phyloP scores from a whole-genome alignment of 2,329 filamentous ascomycete species.

The Trichoderma guizhouense region DNA sequence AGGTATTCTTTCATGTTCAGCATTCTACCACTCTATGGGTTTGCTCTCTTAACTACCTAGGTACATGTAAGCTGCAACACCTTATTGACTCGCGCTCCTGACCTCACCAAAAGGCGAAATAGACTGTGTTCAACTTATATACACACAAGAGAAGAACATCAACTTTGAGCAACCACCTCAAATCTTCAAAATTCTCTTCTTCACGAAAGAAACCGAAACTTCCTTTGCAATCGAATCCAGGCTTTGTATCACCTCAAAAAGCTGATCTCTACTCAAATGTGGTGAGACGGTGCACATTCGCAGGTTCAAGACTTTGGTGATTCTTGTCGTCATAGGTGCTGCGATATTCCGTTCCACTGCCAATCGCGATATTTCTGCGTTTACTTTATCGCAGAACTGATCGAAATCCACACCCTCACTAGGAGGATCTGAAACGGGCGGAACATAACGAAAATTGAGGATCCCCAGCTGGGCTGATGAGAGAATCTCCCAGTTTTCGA shows the following conservation, averaged over 20 bases:
- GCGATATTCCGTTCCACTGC: conserved; percentile 17
- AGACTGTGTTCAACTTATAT: not conserved
- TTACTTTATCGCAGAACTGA: conserved; percentile 5
- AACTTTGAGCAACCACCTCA: not conserved
- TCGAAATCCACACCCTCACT: conserved; percentile 2
- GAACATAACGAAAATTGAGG: conserved; percentile 24
- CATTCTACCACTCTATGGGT: not conserved
- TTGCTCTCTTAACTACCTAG: not conserved
- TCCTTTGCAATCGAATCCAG: not conserved
- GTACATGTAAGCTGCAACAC: not conserved
- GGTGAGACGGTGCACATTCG: conserved; percentile 19
- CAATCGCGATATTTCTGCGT: conserved; percentile 12
- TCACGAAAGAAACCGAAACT: not conserved
- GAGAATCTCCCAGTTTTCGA: conserved; percentile 25
- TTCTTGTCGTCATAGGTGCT: conserved; percentile 19
- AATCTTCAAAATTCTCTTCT: not conserved
- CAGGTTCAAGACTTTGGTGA: conserved; percentile 16
- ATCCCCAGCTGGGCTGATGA: conserved; percentile 25
- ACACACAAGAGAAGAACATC: not conserved
- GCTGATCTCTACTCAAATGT: conserved; percentile 28
- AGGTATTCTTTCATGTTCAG: not conserved
- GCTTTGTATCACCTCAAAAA: conserved; percentile 10
- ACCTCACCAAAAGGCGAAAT: not conserved
- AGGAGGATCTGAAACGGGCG: not conserved
- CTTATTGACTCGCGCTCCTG: not conserved